A percentile compares a stretch with the other conserved stretches of the same genome.
These are phyloP conservation scores for Pseudovirgaria hyperparasitica DNA, from an alignment of 2,329 filamentous ascomycete species.

Conservation along the genomic window DNA sequence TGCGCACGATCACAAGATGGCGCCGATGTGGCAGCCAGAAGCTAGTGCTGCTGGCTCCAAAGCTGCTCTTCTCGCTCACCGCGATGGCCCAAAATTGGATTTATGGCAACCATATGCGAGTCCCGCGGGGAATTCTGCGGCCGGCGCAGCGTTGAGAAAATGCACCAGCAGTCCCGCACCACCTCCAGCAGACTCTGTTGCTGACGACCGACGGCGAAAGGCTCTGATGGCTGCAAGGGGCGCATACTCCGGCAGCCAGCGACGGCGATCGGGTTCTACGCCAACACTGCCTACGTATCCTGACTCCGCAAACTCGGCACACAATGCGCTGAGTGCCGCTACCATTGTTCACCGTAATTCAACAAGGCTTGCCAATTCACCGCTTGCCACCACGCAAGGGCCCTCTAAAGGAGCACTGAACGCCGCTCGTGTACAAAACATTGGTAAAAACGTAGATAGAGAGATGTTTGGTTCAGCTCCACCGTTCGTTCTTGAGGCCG, in stretches of 20 bases:
- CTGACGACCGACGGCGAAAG: slow-evolving; percentile 42
- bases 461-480: slow-evolving; percentile 71
- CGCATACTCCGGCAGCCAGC: slow-evolving; percentile 47
- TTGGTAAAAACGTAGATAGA: slow-evolving; percentile 55
- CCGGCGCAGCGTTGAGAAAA: slow-evolving; percentile 51
- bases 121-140: slow-evolving; percentile 52
- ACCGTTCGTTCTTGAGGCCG: slow-evolving; percentile 55
- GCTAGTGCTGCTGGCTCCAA: slow-evolving; percentile 56
- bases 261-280: slow-evolving; percentile 52
- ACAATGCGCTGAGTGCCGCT: slow-evolving; percentile 62
- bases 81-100: slow-evolving; percentile 38
- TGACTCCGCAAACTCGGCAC: slow-evolving; percentile 45
- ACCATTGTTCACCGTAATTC: slow-evolving; percentile 46
- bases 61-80: slow-evolving; percentile 57
- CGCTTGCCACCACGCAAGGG: slow-evolving; percentile 3
- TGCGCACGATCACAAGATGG: slow-evolving; percentile 49
- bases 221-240: slow-evolving; percentile 66
- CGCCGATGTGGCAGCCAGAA: slow-evolving; percentile 50
- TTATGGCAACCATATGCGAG: slow-evolving; percentile 38
- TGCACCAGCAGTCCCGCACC: slow-evolving; percentile 32
- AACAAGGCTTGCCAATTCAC: slow-evolving; percentile 11
- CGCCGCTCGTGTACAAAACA: slow-evolving; percentile 49
- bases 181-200: no score
- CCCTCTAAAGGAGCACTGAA: slow-evolving; percentile 37
- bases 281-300: slow-evolving; percentile 36